These are phyloP conservation scores for Aspergillus ochraceoroseus DNA, from an alignment of 2,329 filamentous ascomycete genomes.

Conservation along the genomic window DNA sequence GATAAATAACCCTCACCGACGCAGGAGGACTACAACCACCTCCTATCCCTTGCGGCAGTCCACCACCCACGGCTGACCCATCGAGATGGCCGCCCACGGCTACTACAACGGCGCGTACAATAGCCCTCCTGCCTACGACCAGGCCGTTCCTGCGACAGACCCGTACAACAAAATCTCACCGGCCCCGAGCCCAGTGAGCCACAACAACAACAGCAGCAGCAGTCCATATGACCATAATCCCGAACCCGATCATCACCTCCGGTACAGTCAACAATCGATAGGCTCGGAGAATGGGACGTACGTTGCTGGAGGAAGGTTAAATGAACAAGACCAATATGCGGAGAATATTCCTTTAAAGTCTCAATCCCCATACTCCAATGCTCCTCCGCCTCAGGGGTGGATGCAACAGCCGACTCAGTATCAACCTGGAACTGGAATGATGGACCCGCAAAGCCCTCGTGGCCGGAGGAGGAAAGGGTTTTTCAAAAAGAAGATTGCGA, in stretches of 20 bases:
- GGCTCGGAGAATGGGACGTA: conserved; percentile 33
- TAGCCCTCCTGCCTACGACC: conserved; percentile 32
- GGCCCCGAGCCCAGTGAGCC: conserved; percentile 21
- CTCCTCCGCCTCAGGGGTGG: conserved; percentile 34
- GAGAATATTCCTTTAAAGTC: conserved; percentile 43
- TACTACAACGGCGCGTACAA: conserved; percentile 55
- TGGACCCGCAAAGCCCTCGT: conserved; percentile 18
- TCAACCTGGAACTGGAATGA: conserved; percentile 50
- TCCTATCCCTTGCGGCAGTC: conserved; percentile 10
- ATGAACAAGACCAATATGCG: conserved; percentile 37
- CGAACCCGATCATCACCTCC: conserved; percentile 40
- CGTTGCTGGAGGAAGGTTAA: conserved; percentile 29
- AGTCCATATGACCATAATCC: conserved; percentile 37
- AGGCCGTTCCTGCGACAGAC: conserved; percentile 34
- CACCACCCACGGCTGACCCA: conserved; percentile 7
- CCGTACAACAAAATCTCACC: conserved; percentile 34
- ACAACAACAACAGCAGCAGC: conserved; percentile 25
- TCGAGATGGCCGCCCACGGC: conserved; percentile 59
- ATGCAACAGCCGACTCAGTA: conserved; percentile 44
- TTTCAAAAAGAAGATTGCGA: conserved; percentile 61
- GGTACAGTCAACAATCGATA: conserved; percentile 38
- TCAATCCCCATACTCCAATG: conserved; percentile 34
- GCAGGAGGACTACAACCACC: too few species aligned
- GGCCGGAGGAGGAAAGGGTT: conserved; percentile 45
- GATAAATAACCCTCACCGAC: too few species aligned